Evolutionary conservation across 257 asterid genomes (phyloP), one percentile per base, ranked within the genome.

Genomic region (Ilex asprella): DNA sequence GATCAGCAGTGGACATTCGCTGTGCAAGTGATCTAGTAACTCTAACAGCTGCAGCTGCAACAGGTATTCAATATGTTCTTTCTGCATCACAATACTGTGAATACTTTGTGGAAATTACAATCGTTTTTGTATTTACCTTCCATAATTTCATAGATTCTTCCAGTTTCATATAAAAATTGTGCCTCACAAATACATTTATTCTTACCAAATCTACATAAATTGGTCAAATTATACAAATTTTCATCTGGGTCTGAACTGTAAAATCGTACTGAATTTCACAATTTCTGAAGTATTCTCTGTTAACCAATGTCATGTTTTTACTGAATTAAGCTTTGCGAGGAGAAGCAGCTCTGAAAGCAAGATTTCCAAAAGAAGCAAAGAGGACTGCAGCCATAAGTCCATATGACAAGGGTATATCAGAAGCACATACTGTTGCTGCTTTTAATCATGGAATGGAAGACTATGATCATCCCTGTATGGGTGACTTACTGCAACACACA

Each of bases 11-110:
- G 2, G 91, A 81, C 64, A 71, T 84, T 67, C 87, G 72, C 14
- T 71, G 78, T 12, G 85, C 95, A 8, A 88, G 95, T 49, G 86
- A 91, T 78, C 80, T 91, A 13, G 69, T 70, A 11, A 91, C 96
- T 70, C 65, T 88, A 31, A 88, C 96, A 49, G 98, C 98, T 59
- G 89, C 92, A 39, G 96, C 96, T 61, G 98, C 98, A 27, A 88
- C 96, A 30, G 95, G 98, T 87, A 82, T 47, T 3, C 58, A 7
- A 12, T 49, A 7, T 6, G 54, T 12, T 49, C n/a, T 3, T 11
- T 11, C 3, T 11, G 54, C 14, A 49, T 21, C 27, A 21, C 27
- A 21, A 21, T 21, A 21, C 27, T 21, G 27, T 21, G 27, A 21
- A 21, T 21, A 21, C 27, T 21, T 21, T 21, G 27, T 0, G 27